Evolutionary conservation across 2,329 filamentous ascomycete species (phyloP).

Genomic region (Claviceps humidiphila): DNA sequence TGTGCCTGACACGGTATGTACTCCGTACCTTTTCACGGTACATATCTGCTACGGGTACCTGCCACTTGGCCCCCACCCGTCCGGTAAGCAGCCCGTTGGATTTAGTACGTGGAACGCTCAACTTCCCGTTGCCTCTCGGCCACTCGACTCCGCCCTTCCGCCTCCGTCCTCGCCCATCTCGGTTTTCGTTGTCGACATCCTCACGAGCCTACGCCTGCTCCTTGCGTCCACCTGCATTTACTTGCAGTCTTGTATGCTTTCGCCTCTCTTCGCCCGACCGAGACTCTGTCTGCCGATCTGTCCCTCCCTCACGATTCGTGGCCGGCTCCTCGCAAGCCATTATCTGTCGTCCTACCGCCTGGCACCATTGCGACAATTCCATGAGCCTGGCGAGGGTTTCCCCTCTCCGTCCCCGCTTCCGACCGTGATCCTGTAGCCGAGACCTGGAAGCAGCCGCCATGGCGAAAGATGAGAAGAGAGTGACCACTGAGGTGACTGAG

Average conservation of each 20-base stretch:
- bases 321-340: background rate
- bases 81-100: too few relatives aligned
- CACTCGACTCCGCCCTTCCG: too few relatives aligned
- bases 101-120: too few relatives aligned
- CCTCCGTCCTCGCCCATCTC: background rate
- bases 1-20: too few relatives aligned
- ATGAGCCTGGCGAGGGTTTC: conserved; percentile 6
- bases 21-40: too few relatives aligned
- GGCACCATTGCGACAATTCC: conserved; percentile 9
- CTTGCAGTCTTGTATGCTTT: background rate
- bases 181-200: background rate
- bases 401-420: conserved; percentile 3
- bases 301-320: background rate
- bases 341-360: background rate
- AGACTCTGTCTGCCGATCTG: background rate
- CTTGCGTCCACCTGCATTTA: background rate
- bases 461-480: conserved; percentile 18
- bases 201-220: background rate
- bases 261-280: background rate
- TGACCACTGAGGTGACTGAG: conserved; percentile 11
- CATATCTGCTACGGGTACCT: too few relatives aligned
- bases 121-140: too few relatives aligned
- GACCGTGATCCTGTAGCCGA: background rate
- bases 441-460: conserved; percentile 9
- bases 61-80: too few relatives aligned